These are phyloP conservation scores for Hydnomerulius pinastri DNA, from an alignment of 768 basidiomycete species.

Conservation along the genomic window DNA sequence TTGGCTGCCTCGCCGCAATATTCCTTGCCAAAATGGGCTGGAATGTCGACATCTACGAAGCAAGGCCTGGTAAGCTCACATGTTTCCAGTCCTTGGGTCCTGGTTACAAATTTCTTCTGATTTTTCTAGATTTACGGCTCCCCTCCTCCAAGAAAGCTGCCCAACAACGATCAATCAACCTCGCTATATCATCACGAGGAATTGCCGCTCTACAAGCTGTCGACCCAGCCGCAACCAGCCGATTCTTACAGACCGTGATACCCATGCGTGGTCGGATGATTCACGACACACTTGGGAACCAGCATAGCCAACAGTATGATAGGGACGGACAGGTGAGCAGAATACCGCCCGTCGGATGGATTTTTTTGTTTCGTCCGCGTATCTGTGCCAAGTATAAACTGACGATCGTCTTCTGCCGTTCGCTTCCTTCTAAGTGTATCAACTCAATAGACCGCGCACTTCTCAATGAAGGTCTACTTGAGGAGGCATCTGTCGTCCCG, in stretches of 20 bases:
- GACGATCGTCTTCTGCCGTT: conserved; percentile 24
- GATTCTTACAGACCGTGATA: conserved; percentile 78
- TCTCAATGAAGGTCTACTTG: conserved; percentile 83
- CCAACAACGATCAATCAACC: conserved; percentile 90
- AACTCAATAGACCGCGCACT: conserved; percentile 90
- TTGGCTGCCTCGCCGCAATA: conserved; percentile 89
- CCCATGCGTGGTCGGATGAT: conserved; percentile 98
- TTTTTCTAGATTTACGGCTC: conserved; percentile 66
- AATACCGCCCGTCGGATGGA: conserved; percentile 15
- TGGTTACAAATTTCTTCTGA: conserved; percentile 12
- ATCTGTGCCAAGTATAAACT: conserved; percentile 22
- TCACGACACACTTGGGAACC: conserved; percentile 70
- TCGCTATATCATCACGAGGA: conserved; percentile 93
- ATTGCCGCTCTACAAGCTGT: conserved; percentile 85
- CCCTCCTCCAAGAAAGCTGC: conserved; percentile 63
- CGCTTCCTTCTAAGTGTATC: conserved; percentile 65
- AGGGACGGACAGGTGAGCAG: conserved; percentile 77
- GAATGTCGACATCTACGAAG: conserved; percentile 78
- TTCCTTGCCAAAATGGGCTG: conserved; percentile 87
- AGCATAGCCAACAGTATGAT: conserved; percentile 87
- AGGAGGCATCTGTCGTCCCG: conserved; percentile 63
- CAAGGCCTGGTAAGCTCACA: conserved; percentile 61
- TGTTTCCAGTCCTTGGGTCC: conserved; percentile 16
- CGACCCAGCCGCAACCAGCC: conserved; percentile 65
- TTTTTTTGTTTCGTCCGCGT: conserved; percentile 17